Evolutionary conservation across 1,284 basidiomycete species (phyloP).

Genomic region (Fistulinella staudtii): DNA sequence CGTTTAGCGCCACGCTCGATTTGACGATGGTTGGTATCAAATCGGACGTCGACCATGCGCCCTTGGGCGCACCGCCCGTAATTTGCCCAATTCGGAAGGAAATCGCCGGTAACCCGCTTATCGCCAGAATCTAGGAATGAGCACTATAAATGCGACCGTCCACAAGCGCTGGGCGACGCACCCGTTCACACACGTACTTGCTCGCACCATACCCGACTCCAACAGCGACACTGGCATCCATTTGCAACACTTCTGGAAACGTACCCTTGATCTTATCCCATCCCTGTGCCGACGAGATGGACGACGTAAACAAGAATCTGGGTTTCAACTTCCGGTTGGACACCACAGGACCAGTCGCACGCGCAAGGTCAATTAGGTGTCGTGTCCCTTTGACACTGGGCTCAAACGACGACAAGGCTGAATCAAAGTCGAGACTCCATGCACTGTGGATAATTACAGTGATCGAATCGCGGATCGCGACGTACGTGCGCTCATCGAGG

Average conservation of each 20-base stretch:
- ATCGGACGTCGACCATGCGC: conserved; percentile 22
- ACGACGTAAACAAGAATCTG: conserved; percentile 34
- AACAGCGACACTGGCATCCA: conserved; percentile 12
- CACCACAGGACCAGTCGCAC: conserved; percentile 15
- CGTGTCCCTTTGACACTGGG: conserved; percentile 27
- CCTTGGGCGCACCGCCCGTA: conserved; percentile 14
- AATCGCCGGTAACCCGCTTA: conserved; percentile 15
- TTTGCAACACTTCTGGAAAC: conserved; percentile 22
- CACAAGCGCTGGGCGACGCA: conserved; percentile 7
- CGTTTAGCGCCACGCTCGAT: conserved; percentile 21
- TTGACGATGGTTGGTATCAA: conserved; percentile 25
- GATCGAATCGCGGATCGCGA: conserved; percentile 20
- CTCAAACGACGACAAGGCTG: conserved; percentile 34
- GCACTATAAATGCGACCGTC: no score
- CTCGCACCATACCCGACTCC: conserved; percentile 21
- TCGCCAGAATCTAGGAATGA: conserved; percentile 13
- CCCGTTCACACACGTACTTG: conserved; percentile 26
- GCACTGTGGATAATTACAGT: conserved; percentile 32
- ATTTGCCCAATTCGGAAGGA: conserved; percentile 26
- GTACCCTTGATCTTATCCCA: conserved; percentile 16
- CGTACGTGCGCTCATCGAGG: conserved; percentile 20
- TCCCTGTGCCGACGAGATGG: conserved; percentile 20
- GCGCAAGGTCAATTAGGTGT: conserved; percentile 33
- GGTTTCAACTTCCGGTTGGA: conserved; percentile 2
- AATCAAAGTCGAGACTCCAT: conserved; percentile 38